Percentiles rank a stretch among this genome's conserved stretches.
Evolutionary conservation across 345 rosid genomes (phyloP).

Genomic region (Cardamine chenopodiifolia): DNA sequence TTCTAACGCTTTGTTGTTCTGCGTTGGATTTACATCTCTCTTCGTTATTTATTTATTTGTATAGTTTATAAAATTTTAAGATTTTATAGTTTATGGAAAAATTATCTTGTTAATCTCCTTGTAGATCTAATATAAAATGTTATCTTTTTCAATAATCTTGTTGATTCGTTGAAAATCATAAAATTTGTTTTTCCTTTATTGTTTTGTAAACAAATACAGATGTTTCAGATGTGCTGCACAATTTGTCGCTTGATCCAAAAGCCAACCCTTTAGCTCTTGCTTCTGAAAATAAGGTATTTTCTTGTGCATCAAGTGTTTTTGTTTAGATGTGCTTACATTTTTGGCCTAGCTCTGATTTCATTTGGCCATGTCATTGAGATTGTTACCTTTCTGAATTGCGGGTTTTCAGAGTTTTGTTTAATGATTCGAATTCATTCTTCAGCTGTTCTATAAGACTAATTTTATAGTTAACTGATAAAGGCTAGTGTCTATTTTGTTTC

Average conservation of each 20-base stretch:
- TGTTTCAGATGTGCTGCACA: conserved; percentile 58
- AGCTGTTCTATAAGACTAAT: conserved; percentile 52
- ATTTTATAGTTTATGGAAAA: conserved; percentile 2
- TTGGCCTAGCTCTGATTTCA: neutral
- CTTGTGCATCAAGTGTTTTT: neutral
- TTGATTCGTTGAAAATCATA: neutral
- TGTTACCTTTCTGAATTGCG: neutral
- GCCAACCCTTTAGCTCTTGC: conserved; percentile 41
- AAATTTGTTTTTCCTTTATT: conserved; percentile 45
- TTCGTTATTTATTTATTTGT: neutral
- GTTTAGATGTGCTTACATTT: neutral
- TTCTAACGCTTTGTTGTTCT: neutral
- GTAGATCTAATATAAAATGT: neutral
- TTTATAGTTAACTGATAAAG: conserved; percentile 28
- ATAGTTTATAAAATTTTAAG: neutral
- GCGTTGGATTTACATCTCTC: neutral
- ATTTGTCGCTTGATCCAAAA: conserved; percentile 54
- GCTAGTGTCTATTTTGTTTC: conserved; percentile 36
- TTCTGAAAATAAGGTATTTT: conserved; percentile 48
- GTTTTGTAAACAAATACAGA: conserved; percentile 40
- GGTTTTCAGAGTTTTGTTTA: neutral
- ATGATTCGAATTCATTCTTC: conserved; percentile 40
- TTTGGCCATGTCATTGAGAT: conserved; percentile 37
- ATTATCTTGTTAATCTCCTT: neutral
- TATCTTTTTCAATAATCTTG: neutral